phyloP scores from a whole-genome alignment of 2,329 filamentous ascomycete species.

The Xylariales sp. region DNA sequence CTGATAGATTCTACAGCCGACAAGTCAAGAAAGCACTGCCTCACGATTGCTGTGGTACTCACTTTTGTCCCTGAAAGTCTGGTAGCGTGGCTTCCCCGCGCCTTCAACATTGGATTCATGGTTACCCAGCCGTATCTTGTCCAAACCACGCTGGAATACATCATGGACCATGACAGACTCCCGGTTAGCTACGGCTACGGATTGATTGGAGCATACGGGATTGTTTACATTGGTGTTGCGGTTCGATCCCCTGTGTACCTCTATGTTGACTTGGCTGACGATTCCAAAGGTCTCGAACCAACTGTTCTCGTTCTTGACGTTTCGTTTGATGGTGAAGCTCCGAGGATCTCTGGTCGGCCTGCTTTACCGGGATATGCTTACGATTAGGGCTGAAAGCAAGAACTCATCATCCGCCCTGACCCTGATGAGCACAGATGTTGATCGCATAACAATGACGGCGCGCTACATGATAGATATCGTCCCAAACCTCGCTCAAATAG shows the following conservation, averaged over 20 bases:
- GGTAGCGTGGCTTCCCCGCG: slow-evolving; percentile 1
- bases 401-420: slow-evolving; percentile 5
- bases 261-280: not conserved
- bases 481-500: slow-evolving; percentile 1
- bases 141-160: slow-evolving; percentile 2
- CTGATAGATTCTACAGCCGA: not conserved
- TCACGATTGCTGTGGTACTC: not conserved
- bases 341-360: slow-evolving; percentile 5
- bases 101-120: slow-evolving; percentile 2
- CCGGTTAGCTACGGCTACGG: slow-evolving; percentile 6
- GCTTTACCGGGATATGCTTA: slow-evolving; percentile 4
- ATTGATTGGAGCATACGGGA: slow-evolving; percentile 1
- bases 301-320: slow-evolving; percentile 2
- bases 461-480: slow-evolving; percentile 2
- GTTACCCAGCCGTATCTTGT: slow-evolving; percentile 4
- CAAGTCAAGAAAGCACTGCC: slow-evolving; percentile 4
- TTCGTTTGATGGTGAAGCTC: slow-evolving; percentile 4
- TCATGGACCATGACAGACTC: not conserved
- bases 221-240: slow-evolving; percentile 4
- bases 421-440: slow-evolving; percentile 7
- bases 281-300: not conserved
- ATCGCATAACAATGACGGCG: not conserved
- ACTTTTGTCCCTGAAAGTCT: slow-evolving; percentile 2
- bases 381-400: slow-evolving; percentile 4
- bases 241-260: not conserved